Conservation (phyloP, 129 eudicot species). For the Artemisia tridentata region DNA sequence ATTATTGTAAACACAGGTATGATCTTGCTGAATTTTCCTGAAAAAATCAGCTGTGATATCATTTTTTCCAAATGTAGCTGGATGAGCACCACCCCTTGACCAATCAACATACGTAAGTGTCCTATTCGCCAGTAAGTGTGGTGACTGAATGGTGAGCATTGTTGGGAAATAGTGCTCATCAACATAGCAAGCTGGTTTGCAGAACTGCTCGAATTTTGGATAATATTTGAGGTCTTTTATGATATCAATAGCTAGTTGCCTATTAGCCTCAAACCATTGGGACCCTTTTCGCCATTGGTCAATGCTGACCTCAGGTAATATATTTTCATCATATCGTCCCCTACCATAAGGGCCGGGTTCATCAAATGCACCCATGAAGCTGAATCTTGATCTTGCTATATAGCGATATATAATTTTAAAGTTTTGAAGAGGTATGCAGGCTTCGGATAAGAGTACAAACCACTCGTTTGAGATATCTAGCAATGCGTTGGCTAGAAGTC, state of each 20-base stretch:
- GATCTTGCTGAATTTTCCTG: not conserved
- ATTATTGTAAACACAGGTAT: not conserved
- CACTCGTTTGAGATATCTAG: conserved; percentile 1
- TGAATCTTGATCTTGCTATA: not conserved
- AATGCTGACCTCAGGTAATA: not conserved
- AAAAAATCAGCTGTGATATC: not conserved
- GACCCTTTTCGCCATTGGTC: conserved; percentile 1
- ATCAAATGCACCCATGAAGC: not conserved
- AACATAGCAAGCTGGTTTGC: not conserved
- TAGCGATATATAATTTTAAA: not conserved
- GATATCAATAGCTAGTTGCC: not conserved
- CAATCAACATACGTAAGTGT: not conserved
- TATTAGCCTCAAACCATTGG: not conserved
- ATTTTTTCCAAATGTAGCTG: not conserved
- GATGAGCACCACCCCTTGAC: conserved; percentile 2
- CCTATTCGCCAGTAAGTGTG: not conserved
- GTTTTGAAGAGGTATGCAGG: not conserved
- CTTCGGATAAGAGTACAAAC: not conserved
- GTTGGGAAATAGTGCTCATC: not conserved
- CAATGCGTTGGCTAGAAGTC: not conserved
- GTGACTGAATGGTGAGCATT: not conserved
- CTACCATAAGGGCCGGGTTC: not conserved
- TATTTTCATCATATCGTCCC: not conserved
- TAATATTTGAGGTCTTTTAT: not conserved
- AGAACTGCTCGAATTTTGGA: not conserved